Evolutionary conservation across 495 filamentous ascomycete genomes (phyloP), one percentile per base, ranked within the genome.

Genomic region (Amniculicola lignicola): DNA sequence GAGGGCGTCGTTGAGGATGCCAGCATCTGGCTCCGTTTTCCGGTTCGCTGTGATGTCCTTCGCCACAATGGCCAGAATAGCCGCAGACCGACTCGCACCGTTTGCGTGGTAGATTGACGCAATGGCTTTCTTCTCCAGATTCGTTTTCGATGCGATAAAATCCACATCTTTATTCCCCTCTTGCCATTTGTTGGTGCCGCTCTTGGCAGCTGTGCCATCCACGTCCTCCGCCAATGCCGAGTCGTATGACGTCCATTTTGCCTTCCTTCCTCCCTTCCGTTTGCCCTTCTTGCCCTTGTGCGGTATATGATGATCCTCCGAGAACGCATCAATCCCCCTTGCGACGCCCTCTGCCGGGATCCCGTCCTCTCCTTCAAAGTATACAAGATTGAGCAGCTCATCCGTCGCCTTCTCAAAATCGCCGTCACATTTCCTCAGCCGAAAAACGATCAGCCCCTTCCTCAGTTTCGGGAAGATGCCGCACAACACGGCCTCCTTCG

Each of bases 251-350:
- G 12, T 3, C 2, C 37, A 2, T 2, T 25, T 19, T 21, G 31
- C 39, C 36, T 65, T 68, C 18, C 65, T 42, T 57, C 72, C 75
- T 27, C 63, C 62, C 56, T 72, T 80, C 25, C 69, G 79, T 70
- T 74, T 83, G 42, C 55, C 71, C 49, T 72, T 70, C 25, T 74
- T 72, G 9, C 61, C 56, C 65, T 77, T 27, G 65, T 64, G 25
- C 57, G 68, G 49, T 54, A 66, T 62, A 16, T 72, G 67, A 6
- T 75, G 63, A 4, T 72, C 74, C 9, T 77, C 74, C 22, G 74
- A 76, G 62, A 96, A 96, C 0, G 81, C 90, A 52, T 96, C 89
- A 10, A 96, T 72, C 1, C 91, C 88, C 65, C 86, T 89, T 1
- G 79, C 79, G 11, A 81, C 67, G 19, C 77, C 73, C 1, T 74